These are phyloP conservation scores for Trichophyton schoenleinii DNA, from an alignment of 2,329 filamentous ascomycete genomes.

Conservation along the genomic window DNA sequence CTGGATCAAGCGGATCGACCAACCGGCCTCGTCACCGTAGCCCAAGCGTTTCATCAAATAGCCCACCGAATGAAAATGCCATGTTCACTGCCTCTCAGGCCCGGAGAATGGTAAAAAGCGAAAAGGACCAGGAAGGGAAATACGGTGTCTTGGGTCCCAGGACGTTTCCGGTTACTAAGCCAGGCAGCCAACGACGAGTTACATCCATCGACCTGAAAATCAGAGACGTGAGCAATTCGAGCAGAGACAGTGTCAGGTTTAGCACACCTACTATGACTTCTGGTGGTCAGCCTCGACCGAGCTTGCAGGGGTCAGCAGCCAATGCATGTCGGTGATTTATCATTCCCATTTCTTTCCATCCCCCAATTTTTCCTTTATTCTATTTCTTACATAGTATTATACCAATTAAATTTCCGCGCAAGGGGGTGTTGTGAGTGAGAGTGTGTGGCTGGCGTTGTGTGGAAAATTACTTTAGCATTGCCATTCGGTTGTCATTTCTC, in stretches of 20 bases:
- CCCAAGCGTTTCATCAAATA: conserved; percentile 36
- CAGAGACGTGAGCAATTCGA: conserved; percentile 27
- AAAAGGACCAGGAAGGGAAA: conserved; percentile 45
- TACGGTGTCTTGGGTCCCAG: conserved; percentile 50
- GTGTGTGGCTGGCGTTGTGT: not conserved
- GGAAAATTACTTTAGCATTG: not conserved
- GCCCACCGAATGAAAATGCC: conserved; percentile 41
- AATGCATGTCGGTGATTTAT: not conserved
- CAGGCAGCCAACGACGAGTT: conserved; percentile 30
- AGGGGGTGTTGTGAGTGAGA: not conserved
- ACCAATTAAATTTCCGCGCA: conserved; percentile 2
- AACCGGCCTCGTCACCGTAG: conserved; percentile 43
- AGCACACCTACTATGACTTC: conserved; percentile 28
- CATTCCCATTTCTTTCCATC: not conserved
- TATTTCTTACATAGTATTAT: conserved; percentile 2
- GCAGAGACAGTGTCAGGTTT: conserved; percentile 26
- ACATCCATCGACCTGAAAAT: conserved; percentile 32
- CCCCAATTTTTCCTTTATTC: not conserved
- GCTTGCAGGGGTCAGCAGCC: not conserved
- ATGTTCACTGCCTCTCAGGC: conserved; percentile 56
- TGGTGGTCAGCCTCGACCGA: conserved; percentile 8
- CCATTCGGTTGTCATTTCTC: not conserved
- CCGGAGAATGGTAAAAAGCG: conserved; percentile 52
- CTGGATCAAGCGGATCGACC: conserved; percentile 27
- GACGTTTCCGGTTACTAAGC: conserved; percentile 47